Evolutionary conservation across 805 yeast genomes (phyloP).

Genomic region (Teunomyces funiuensis): DNA sequence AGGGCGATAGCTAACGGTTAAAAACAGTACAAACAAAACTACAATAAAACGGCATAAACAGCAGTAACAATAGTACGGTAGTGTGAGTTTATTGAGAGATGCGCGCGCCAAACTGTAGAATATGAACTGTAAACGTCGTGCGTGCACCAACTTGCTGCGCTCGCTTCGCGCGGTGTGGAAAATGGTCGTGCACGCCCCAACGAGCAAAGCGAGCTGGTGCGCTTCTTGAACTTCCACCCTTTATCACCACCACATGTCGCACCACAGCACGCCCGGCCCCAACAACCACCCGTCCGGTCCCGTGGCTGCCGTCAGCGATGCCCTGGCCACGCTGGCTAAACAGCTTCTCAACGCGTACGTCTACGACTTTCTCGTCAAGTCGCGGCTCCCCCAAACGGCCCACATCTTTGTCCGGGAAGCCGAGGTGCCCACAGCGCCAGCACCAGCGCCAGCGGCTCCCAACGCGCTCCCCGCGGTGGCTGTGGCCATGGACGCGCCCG

Average conservation of each 20-base stretch:
- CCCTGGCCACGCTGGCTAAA: slow-evolving; percentile 52
- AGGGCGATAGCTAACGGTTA: too few species aligned
- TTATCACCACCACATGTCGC: slow-evolving; percentile 20
- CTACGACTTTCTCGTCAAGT: slow-evolving; percentile 79
- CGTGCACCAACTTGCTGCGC: too few species aligned
- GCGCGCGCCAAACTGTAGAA: too few species aligned
- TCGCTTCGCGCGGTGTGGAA: too few species aligned
- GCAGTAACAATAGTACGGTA: too few species aligned
- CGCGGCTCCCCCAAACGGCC: slow-evolving; percentile 71
- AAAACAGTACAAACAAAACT: too few species aligned
- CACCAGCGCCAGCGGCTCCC: slow-evolving; percentile 23
- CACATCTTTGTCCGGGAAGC: slow-evolving; percentile 74
- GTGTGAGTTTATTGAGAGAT: too few species aligned
- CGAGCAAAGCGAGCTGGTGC: too few species aligned
- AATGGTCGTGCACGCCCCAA: too few species aligned
- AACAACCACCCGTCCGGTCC: slow-evolving; percentile 6
- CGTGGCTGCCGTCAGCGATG: slow-evolving; percentile 21
- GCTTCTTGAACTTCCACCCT: not conserved
- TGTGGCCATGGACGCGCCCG: slow-evolving; percentile 76
- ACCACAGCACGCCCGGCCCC: slow-evolving; percentile 31
- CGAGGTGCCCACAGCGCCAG: slow-evolving; percentile 49
- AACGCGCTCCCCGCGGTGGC: slow-evolving; percentile 3
- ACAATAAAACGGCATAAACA: too few species aligned
- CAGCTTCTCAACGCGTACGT: slow-evolving; percentile 78
- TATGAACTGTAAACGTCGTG: too few species aligned